phyloP scores from a whole-genome alignment of 495 filamentous ascomycete genomes.

The Neurospora tetrasperma region DNA sequence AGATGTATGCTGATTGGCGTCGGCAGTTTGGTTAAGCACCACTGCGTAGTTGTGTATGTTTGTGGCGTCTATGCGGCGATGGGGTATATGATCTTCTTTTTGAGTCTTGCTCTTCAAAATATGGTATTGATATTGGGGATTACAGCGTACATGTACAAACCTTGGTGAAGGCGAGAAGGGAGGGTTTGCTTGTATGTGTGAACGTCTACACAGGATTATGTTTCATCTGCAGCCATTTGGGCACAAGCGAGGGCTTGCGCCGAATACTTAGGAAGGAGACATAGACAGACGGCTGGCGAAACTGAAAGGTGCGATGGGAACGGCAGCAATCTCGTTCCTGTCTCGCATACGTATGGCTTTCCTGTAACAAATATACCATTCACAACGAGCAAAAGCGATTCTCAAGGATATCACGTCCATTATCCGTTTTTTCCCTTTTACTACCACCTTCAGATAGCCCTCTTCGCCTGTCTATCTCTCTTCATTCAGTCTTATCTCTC shows the following conservation, averaged over 20 bases:
- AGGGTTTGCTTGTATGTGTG: not conserved
- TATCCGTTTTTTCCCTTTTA: not conserved
- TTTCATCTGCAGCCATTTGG: not conserved
- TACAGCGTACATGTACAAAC: not conserved
- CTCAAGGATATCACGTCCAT: not conserved
- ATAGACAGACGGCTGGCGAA: not conserved
- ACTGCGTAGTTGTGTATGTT: not conserved
- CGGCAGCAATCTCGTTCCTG: not conserved
- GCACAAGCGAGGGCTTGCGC: not conserved
- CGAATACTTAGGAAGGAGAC: not conserved
- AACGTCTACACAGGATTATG: not conserved
- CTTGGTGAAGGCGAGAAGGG: not conserved
- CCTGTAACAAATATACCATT: not conserved
- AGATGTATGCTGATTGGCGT: not conserved
- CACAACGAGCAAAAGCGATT: not conserved
- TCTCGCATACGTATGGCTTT: not conserved
- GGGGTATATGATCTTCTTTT: not conserved
- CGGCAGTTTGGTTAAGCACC: not conserved
- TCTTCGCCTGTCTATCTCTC: not conserved
- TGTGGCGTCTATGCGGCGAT: not conserved
- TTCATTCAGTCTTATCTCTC: slow-evolving; percentile 19
- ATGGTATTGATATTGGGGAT: not conserved
- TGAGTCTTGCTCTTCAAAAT: not conserved
- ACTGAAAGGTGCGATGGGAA: not conserved
- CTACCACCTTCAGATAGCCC: not conserved